A percentile compares a stretch with the other conserved stretches of the same genome.
These are phyloP conservation scores for Begonia loranthoides DNA, from an alignment of 306 rosid species.

Conservation along the genomic window DNA sequence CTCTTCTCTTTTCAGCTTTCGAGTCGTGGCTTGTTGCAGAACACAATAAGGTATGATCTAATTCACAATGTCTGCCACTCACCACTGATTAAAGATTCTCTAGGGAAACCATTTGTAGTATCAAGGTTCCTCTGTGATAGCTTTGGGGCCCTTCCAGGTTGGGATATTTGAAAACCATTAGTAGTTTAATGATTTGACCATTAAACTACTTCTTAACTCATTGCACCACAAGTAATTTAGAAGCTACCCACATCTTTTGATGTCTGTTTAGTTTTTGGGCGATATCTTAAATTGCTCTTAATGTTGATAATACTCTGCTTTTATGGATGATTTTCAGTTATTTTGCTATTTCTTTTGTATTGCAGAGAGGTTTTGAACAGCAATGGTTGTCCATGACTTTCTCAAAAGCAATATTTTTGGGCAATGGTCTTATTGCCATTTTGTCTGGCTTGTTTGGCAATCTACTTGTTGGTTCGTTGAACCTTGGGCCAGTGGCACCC, in stretches of 20 bases:
- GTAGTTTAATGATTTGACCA: too few relatives aligned
- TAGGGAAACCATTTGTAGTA: not conserved
- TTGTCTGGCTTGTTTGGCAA: slow-evolving; percentile 82
- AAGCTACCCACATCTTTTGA: too few relatives aligned
- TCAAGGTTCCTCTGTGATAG: too few relatives aligned
- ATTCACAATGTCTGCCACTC: not conserved
- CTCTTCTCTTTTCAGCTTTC: slow-evolving; percentile 86
- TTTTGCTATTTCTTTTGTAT: slow-evolving; percentile 1
- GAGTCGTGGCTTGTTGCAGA: slow-evolving; percentile 99
- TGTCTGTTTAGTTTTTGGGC: too few relatives aligned
- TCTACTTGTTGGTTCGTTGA: slow-evolving; percentile 65
- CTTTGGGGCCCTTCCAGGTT: too few relatives aligned
- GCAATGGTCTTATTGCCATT: slow-evolving; percentile 88
- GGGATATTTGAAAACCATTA: too few relatives aligned
- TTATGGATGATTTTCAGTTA: not conserved
- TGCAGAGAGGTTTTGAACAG: slow-evolving; percentile 91
- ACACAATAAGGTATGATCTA: slow-evolving; percentile 70
- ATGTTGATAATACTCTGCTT: not conserved
- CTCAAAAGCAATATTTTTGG: slow-evolving; percentile 87
- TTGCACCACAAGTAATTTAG: too few relatives aligned
- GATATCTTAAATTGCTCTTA: too few relatives aligned
- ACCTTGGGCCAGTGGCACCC: slow-evolving; percentile 94
- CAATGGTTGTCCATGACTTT: slow-evolving; percentile 90
- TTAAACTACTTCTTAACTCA: too few relatives aligned
- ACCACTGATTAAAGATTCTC: not conserved